Evolutionary conservation across 1,284 basidiomycete species (phyloP), one percentile per base, ranked within the genome.

Genomic region (Tilletia horrida): DNA sequence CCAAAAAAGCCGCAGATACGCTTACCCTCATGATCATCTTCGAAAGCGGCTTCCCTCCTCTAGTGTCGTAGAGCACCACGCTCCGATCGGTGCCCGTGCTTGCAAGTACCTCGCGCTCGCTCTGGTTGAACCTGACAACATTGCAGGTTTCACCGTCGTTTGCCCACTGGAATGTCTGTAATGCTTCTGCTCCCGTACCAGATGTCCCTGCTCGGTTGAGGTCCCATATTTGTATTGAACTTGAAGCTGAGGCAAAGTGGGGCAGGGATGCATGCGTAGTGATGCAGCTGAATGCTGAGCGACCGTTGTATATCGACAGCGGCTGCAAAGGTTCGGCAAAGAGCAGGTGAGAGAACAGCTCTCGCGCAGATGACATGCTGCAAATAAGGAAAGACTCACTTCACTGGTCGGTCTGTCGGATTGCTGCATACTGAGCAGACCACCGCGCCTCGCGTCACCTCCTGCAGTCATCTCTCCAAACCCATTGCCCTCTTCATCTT

Each of bases 211-310:
- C 77, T 13, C 80, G 92, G 59, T 90, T 93, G 83, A 97, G 91
- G 78, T 99, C 96, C 96, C 96, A 99, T 74, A 97, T 86, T 82
- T 98, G 95, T 13, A 99, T 93, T 29, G 88, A 86, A 76, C 90
- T 92, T 0, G 93, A 95, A 1, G 93, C 93, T 0, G 95, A 96
- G 0, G 93, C 95, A 76, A 99, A 99, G 3, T 94, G 82, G 23
- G 90, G 86, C 71, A 93, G 90, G 52, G 87, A 87, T 59, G 90
- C 87, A 81, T 97, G 96, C 79, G 97, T 96, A 75, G 97, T 92
- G 83, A 98, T 91, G 48, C 91, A 90, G 80, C 92, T 94, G 76
- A 66, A 78, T 2, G 80, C 79, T 3, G 74, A 64, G 61, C 74
- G 74, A 40, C 76, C 75, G 48, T 73, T 72, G 74, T 78, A 81